phyloP scores from a whole-genome alignment of 768 basidiomycete genomes.

The Hygrophoropsis aurantiaca region DNA sequence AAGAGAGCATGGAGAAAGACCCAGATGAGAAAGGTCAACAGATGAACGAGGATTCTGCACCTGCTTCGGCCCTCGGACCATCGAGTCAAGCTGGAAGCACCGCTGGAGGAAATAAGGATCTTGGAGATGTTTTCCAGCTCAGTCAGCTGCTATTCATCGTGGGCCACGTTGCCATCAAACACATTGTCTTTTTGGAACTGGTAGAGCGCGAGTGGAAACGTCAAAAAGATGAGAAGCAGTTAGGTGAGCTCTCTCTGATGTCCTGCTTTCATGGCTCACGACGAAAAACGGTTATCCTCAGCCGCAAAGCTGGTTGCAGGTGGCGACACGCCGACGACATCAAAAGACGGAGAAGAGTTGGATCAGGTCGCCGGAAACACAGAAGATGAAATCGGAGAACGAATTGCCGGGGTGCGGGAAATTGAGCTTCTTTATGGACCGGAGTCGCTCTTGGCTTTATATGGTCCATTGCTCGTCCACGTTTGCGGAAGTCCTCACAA shows the following conservation, averaged over 20 bases:
- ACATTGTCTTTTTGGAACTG: slow-evolving; percentile 93
- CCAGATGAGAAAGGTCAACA: slow-evolving; percentile 60
- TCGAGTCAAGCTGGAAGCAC: slow-evolving; percentile 4
- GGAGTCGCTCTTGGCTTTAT: slow-evolving; percentile 77
- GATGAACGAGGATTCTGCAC: slow-evolving; percentile 29
- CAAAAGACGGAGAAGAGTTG: slow-evolving; percentile 79
- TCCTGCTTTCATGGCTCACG: neutral
- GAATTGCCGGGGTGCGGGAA: slow-evolving; percentile 82
- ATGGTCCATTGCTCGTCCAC: slow-evolving; percentile 87
- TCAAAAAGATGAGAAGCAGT: slow-evolving; percentile 86
- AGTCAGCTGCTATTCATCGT: slow-evolving; percentile 95
- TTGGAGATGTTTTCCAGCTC: slow-evolving; percentile 83
- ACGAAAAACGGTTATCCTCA: slow-evolving; percentile 17
- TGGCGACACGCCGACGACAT: slow-evolving; percentile 34
- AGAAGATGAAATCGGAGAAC: slow-evolving; percentile 97
- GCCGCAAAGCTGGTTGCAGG: slow-evolving; percentile 60
- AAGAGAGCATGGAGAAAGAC: too few relatives aligned
- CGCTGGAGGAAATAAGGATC: slow-evolving; percentile 43
- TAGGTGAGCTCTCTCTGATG: slow-evolving; percentile 48
- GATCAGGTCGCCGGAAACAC: slow-evolving; percentile 97
- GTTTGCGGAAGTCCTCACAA: slow-evolving; percentile 89
- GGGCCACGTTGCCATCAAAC: slow-evolving; percentile 96
- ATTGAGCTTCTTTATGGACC: slow-evolving; percentile 83
- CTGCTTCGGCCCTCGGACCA: slow-evolving; percentile 8
- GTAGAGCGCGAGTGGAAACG: slow-evolving; percentile 96